Evolutionary conservation across 2,329 filamentous ascomycete genomes (phyloP).

Genomic region (Didymella sp.): DNA sequence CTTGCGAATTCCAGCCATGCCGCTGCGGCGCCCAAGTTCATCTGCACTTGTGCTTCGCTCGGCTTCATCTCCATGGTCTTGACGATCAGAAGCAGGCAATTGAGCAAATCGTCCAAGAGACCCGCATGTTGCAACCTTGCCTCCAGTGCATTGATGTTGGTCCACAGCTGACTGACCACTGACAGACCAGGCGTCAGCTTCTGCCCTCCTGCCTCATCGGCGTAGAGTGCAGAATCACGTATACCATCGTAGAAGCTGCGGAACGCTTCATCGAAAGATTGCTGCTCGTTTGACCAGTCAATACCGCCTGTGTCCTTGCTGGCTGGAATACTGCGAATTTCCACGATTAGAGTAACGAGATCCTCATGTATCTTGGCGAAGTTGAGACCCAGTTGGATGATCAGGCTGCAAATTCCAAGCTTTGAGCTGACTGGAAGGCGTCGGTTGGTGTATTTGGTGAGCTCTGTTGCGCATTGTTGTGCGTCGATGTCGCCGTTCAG

Average conservation of each 20-base stretch:
- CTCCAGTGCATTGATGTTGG: not conserved
- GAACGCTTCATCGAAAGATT: not conserved
- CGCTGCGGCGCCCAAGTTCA: not conserved
- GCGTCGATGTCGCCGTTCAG: not conserved
- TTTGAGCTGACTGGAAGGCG: not conserved
- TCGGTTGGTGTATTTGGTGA: conserved; percentile 2
- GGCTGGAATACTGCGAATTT: not conserved
- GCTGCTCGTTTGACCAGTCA: not conserved
- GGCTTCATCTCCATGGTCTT: not conserved
- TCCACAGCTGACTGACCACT: not conserved
- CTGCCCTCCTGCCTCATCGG: not conserved
- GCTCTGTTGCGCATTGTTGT: not conserved
- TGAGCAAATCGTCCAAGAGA: not conserved
- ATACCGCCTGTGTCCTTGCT: not conserved
- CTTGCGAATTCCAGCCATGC: conserved; percentile 1
- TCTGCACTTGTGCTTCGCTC: not conserved
- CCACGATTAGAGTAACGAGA: not conserved
- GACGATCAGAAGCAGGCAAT: not conserved
- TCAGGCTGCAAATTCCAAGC: not conserved
- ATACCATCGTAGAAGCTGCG: not conserved
- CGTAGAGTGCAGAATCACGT: not conserved
- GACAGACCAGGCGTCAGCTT: not conserved
- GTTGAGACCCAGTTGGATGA: not conserved
- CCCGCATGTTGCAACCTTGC: not conserved
- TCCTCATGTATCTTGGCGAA: not conserved